Percentiles rank a stretch among this genome's conserved stretches.
Evolutionary conservation across 2,329 filamentous ascomycete genomes (phyloP).

Genomic region (Madurella mycetomatis): DNA sequence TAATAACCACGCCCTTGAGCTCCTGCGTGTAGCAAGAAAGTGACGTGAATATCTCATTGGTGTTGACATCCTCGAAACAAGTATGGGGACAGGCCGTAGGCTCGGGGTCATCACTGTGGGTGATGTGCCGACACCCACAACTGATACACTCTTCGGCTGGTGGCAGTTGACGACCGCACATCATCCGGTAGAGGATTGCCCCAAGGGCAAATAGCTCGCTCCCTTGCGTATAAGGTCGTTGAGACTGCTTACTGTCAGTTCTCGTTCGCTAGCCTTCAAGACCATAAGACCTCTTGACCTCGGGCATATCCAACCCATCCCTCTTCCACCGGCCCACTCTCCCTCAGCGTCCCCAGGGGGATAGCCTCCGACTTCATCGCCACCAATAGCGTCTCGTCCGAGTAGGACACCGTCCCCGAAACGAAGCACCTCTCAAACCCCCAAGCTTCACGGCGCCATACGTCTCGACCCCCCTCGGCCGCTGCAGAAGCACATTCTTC

Average conservation of each 20-base stretch:
- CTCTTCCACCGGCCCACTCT: conserved; percentile 7
- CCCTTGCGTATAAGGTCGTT: conserved; percentile 34
- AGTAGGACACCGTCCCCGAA: conserved; percentile 33
- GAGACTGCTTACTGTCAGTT: conserved; percentile 19
- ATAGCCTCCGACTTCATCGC: conserved; percentile 17
- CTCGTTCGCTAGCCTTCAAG: background rate
- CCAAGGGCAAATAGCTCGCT: conserved; percentile 39
- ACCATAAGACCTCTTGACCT: background rate
- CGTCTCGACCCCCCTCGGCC: conserved; percentile 43
- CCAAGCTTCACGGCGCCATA: conserved; percentile 54
- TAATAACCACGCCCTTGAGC: conserved; percentile 26
- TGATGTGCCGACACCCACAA: conserved; percentile 25
- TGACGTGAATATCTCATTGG: conserved; percentile 28
- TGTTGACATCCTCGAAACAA: conserved; percentile 27
- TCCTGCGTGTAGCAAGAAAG: conserved; percentile 28
- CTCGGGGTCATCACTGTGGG: background rate
- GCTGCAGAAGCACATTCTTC: conserved; percentile 48
- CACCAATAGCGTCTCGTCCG: conserved; percentile 21
- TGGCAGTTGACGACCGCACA: conserved; percentile 32
- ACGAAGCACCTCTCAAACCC: conserved; percentile 41
- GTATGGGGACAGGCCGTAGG: conserved; percentile 17
- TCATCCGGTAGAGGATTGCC: conserved; percentile 39
- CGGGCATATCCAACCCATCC: background rate
- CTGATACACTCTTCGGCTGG: conserved; percentile 28
- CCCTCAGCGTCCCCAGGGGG: conserved; percentile 5